Percentiles rank a stretch among this genome's conserved stretches.
phyloP scores from a whole-genome alignment of 768 basidiomycete genomes.

The Galerina sulciceps region DNA sequence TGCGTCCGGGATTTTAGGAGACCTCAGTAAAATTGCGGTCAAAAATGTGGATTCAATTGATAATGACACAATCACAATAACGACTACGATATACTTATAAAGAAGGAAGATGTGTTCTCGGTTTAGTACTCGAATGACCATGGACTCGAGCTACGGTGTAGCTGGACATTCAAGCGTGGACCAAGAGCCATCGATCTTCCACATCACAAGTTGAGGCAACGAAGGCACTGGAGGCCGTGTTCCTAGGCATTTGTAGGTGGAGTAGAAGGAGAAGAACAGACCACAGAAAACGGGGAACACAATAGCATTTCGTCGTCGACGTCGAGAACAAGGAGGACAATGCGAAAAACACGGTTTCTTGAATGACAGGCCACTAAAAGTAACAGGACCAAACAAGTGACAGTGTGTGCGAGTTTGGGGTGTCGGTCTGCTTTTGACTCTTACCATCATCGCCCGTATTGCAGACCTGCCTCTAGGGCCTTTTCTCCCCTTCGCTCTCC shows the following conservation, averaged over 20 bases:
- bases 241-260: conserved; percentile 80
- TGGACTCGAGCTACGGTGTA: conserved; percentile 34
- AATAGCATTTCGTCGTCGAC: too few relatives aligned
- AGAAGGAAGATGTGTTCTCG: conserved; percentile 46
- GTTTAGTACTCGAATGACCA: conserved; percentile 85
- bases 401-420: conserved; percentile 24
- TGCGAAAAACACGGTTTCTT: conserved; percentile 19
- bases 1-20: neutral
- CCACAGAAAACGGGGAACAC: too few relatives aligned
- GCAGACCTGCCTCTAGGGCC: conserved; percentile 33
- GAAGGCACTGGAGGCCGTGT: conserved; percentile 76
- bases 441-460: conserved; percentile 39
- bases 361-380: conserved; percentile 20
- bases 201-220: conserved; percentile 79
- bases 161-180: conserved; percentile 81
- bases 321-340: conserved; percentile 1
- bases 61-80: neutral
- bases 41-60: neutral
- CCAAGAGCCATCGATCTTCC: conserved; percentile 65
- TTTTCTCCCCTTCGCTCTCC: conserved; percentile 21
- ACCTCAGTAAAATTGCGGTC: conserved; percentile 6
- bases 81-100: neutral
- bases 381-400: conserved; percentile 39
- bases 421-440: conserved; percentile 32
- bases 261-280: conserved; percentile 14